phyloP scores from a whole-genome alignment of 2,329 filamentous ascomycete species.

The Penicillium olsonii region DNA sequence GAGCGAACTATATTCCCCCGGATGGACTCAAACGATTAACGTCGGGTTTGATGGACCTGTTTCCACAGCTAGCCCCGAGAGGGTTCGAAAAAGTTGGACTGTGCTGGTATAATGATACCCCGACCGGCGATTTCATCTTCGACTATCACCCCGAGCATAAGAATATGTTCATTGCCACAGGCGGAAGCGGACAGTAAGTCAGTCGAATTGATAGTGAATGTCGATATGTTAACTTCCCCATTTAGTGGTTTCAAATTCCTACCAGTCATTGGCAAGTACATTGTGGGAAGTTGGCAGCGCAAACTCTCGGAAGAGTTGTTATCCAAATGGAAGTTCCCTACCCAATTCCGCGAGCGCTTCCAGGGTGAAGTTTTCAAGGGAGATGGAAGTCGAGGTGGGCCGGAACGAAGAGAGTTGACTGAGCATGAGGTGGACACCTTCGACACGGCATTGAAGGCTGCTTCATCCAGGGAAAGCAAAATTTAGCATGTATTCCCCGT shows the following conservation, averaged over 20 bases:
- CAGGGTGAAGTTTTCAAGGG: conserved; percentile 19
- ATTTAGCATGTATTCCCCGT: conserved; percentile 10
- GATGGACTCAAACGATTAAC: conserved; percentile 63
- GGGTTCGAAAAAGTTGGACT: conserved; percentile 61
- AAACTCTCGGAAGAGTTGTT: conserved; percentile 53
- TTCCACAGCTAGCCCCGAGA: conserved; percentile 59
- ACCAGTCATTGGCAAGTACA: conserved; percentile 61
- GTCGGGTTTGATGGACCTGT: conserved; percentile 57
- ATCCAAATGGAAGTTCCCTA: conserved; percentile 57
- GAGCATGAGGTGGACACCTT: conserved; percentile 16
- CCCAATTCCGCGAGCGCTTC: conserved; percentile 20
- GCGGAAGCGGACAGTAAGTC: conserved; percentile 34
- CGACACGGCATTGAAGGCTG: conserved; percentile 18
- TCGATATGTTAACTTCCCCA: background rate
- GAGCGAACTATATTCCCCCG: conserved; percentile 35
- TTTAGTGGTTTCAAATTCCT: conserved; percentile 64
- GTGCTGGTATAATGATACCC: conserved; percentile 73
- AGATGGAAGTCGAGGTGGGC: conserved; percentile 37
- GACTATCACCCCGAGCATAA: conserved; percentile 63
- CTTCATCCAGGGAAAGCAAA: conserved; percentile 25
- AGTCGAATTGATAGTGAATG: too few species aligned
- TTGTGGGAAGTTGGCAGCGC: conserved; percentile 57
- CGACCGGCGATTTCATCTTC: conserved; percentile 67
- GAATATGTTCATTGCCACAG: conserved; percentile 32
- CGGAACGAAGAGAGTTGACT: conserved; percentile 29